Base-by-base conservation (phyloP, 192 early-diverging fungal genomes). In the Coemansia sp. region DNA sequence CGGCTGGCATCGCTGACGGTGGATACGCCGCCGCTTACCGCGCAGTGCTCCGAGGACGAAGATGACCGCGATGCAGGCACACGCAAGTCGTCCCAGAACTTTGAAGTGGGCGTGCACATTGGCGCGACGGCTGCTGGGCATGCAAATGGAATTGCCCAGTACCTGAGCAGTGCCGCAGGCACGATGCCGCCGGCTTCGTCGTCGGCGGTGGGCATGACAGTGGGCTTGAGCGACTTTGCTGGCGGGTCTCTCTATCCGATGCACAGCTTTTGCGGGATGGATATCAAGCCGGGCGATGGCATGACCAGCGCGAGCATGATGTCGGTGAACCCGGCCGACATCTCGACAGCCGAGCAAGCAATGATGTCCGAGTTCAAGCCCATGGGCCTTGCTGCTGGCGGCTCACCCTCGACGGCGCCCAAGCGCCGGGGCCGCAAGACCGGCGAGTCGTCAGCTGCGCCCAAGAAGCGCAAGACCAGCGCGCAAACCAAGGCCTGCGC, bases 31-130 rank as follows among this genome's bases (percentile, higher is more conserved):
- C 62, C 73, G 37, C 48, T 76, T 28, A 73, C 71, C 6, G 71
- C 71, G 12, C 64, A 42, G 47, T 66, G 63, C 60, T 63, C 66
- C 0, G 73, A 76, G 47, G 73, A 76, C 51, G 72, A 69, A 36
- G 72, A 76, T 1, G 72, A 68, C 16, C 53, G 71, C 11, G 60
- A 49, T 8, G 38, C 21, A 16, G 11, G 30, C 47, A 58, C 42
- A 21, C 55, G 55, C 51, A 62, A 62, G 45, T 5, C 47, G 28
- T 54, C 58, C n/a, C 67, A 66, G n/a, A 61, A 48, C 45, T 57
- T 65, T 50, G 43, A 59, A 11, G 16, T 50, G 3, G 12, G 43
- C 5, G 41, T 65, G 41, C 49, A 60, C 10, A 48, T 60, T 15
- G 47, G 31, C 16, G 42, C 38, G 34, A 15, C n/a, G 2, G 40